phyloP scores from a whole-genome alignment of 1,284 basidiomycete genomes.

The Malassezia cuniculi region DNA sequence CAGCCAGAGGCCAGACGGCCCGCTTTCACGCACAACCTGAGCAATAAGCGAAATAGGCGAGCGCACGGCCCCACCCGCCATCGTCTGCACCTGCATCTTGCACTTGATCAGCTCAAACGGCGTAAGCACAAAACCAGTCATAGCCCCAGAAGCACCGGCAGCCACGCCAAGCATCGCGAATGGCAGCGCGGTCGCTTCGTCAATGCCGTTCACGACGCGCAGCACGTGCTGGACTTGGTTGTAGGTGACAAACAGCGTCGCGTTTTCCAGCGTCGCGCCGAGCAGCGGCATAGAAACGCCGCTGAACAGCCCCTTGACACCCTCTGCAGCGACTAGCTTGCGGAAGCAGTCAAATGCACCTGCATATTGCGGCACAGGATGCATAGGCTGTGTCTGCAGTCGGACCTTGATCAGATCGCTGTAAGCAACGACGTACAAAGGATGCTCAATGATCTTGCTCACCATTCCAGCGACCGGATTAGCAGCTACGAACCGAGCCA shows the following conservation, averaged over 20 bases:
- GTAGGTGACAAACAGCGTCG: constrained; percentile 72
- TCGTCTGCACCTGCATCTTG: constrained; percentile 88
- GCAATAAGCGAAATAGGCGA: constrained; percentile 55
- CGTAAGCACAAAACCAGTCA: constrained; percentile 72
- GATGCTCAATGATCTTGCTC: constrained; percentile 41
- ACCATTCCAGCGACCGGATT: constrained; percentile 31
- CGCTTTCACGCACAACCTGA: constrained; percentile 56
- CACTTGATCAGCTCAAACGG: constrained; percentile 86
- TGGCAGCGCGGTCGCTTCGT: constrained; percentile 34
- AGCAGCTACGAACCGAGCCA: constrained; percentile 19
- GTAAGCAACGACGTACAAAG: constrained; percentile 19
- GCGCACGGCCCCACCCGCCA: constrained; percentile 48
- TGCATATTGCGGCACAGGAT: constrained; percentile 22
- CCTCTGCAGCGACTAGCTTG: constrained; percentile 29
- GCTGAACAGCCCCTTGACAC: constrained; percentile 36
- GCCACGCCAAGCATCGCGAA: constrained; percentile 60
- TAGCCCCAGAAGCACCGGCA: constrained; percentile 65
- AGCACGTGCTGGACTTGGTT: constrained; percentile 66
- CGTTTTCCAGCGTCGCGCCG: constrained; percentile 83
- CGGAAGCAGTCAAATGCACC: constrained; percentile 39
- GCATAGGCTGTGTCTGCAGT: constrained; percentile 35
- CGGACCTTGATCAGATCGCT: constrained; percentile 42
- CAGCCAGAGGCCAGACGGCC: constrained; percentile 67
- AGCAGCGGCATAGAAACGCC: constrained; percentile 75
- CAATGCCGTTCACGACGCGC: constrained; percentile 21